A percentile compares a stretch with the other conserved stretches of the same genome.
These are phyloP conservation scores for Microsporum ferrugineum DNA, from an alignment of 2,329 filamentous ascomycete genomes.

Conservation along the genomic window DNA sequence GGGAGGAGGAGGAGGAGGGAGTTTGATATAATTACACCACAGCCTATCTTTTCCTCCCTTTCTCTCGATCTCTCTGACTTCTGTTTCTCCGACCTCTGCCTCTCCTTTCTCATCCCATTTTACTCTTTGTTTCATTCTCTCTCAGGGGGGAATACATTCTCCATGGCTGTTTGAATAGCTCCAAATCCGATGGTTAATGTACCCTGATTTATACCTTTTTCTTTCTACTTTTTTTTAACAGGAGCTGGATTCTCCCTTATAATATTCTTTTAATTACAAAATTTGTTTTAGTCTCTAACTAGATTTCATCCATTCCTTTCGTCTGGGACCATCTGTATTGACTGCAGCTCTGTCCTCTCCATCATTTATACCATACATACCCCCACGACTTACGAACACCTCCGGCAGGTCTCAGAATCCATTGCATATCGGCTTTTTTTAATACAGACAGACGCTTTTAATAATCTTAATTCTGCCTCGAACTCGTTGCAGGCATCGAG, in stretches of 20 bases:
- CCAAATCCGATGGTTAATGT: background rate
- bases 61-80: background rate
- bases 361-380: background rate
- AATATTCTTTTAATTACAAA: constrained; percentile 1
- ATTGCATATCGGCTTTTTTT: background rate
- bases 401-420: background rate
- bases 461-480: background rate
- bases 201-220: background rate
- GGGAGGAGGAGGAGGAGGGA: background rate
- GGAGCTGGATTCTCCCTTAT: constrained; percentile 4
- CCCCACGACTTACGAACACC: background rate
- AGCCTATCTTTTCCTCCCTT: background rate
- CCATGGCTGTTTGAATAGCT: background rate
- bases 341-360: background rate
- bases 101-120: background rate
- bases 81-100: background rate
- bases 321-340: background rate
- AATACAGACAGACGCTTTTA: background rate
- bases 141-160: background rate
- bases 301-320: background rate
- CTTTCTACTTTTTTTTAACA: background rate
- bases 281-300: background rate
- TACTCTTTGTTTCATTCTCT: background rate
- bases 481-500: background rate
- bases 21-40: background rate